phyloP scores from a whole-genome alignment of 805 yeast genomes.

The Candida glaebosa region DNA sequence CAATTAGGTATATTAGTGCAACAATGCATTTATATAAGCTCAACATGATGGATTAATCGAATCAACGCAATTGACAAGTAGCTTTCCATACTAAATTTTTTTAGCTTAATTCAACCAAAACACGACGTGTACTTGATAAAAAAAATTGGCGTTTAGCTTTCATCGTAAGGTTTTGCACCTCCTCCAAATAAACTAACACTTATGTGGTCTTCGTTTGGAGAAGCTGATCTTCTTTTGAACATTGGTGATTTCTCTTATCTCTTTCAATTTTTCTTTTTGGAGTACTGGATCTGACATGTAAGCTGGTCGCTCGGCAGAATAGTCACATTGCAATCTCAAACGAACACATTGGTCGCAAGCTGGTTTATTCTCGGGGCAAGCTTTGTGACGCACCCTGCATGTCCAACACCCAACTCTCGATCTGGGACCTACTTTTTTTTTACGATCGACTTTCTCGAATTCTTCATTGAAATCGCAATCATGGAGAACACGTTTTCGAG shows the following conservation, averaged over 20 bases:
- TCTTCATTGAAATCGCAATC: not conserved
- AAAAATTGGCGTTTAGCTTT: not conserved
- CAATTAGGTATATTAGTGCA: constrained; percentile 16
- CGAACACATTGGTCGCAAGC: constrained; percentile 55
- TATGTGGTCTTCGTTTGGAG: constrained; percentile 9
- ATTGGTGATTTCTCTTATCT: constrained; percentile 45
- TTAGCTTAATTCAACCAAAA: not conserved
- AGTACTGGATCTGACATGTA: constrained; percentile 46
- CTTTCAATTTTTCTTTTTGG: constrained; percentile 46
- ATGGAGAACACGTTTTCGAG: not conserved
- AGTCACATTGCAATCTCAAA: constrained; percentile 57
- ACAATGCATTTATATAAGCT: constrained; percentile 14
- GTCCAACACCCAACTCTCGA: constrained; percentile 76
- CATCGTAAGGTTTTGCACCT: too few species aligned
- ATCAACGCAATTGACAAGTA: too few species aligned
- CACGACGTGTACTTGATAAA: not conserved
- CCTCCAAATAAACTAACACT: too few species aligned
- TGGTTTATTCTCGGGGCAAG: constrained; percentile 67
- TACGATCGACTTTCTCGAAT: constrained; percentile 10
- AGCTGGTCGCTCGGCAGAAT: constrained; percentile 45
- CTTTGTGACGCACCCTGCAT: constrained; percentile 67
- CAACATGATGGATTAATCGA: not conserved
- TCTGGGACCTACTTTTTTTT: constrained; percentile 23
- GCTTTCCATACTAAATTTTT: not conserved
- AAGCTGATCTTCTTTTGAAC: constrained; percentile 17